Evolutionary conservation across 257 asterid genomes (phyloP).

Genomic region (Agastache rugosa): DNA sequence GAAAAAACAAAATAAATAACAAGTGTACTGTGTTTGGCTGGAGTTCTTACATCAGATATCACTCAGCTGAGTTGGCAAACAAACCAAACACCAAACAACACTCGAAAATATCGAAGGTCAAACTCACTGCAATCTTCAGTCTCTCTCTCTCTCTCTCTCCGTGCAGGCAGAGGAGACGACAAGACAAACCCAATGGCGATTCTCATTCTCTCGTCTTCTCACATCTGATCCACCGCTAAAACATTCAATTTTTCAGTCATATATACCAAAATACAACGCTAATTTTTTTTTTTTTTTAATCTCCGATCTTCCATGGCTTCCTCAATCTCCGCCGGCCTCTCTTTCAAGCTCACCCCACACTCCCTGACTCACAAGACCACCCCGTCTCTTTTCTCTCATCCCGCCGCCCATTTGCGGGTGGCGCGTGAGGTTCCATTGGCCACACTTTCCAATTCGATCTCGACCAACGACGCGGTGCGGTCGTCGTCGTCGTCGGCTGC

Average conservation of each 20-base stretch:
- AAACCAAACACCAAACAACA: conserved; percentile 2
- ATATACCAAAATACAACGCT: neutral
- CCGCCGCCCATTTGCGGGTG: conserved; percentile 43
- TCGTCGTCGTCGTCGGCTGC: conserved; percentile 25
- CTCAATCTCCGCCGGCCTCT: conserved; percentile 45
- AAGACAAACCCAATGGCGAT: conserved; percentile 21
- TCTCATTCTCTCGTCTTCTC: conserved; percentile 37
- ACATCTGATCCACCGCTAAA: conserved; percentile 28
- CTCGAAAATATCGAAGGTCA: conserved; percentile 40
- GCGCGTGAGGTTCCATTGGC: conserved; percentile 81
- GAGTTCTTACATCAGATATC: neutral
- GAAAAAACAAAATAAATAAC: neutral
- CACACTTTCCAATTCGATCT: conserved; percentile 37
- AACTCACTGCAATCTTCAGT: neutral
- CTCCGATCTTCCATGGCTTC: conserved; percentile 40
- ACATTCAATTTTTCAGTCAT: neutral
- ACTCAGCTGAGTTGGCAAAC: conserved; percentile 24
- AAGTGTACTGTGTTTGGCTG: neutral
- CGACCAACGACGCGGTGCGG: conserved; percentile 41
- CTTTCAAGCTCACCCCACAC: conserved; percentile 39
- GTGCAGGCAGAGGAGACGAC: conserved; percentile 26
- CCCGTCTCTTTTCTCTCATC: conserved; percentile 1
- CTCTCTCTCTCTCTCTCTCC: neutral
- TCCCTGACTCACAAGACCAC: conserved; percentile 9
- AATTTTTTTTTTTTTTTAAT: too few relatives aligned